A percentile compares a stretch with the other conserved stretches of the same genome.
Evolutionary conservation across 2,329 filamentous ascomycete species (phyloP).

Genomic region (Fusarium vanettenii): DNA sequence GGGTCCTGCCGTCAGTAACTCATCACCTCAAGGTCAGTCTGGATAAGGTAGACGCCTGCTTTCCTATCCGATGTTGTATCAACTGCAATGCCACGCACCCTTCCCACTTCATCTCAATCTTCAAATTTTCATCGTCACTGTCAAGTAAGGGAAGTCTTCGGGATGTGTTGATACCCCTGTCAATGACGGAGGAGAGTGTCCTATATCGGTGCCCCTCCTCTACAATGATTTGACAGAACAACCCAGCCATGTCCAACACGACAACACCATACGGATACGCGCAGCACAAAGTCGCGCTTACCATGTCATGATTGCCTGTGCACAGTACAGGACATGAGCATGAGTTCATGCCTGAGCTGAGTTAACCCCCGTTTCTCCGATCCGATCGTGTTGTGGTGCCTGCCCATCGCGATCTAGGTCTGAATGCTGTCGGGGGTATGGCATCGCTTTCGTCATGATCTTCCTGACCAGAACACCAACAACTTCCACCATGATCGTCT

Average conservation of each 20-base stretch:
- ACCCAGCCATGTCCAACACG: not conserved
- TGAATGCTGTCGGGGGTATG: not conserved
- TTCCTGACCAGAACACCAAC: conserved; percentile 9
- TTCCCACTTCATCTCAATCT: not conserved
- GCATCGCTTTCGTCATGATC: conserved; percentile 30
- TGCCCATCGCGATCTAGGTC: conserved; percentile 21
- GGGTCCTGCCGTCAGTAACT: not conserved
- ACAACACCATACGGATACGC: not conserved
- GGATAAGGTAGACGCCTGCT: not conserved
- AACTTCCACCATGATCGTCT: conserved; percentile 13
- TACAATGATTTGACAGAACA: conserved; percentile 22
- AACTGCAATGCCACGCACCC: not conserved
- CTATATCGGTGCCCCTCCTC: not conserved
- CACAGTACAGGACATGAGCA: conserved; percentile 4
- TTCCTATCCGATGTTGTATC: not conserved
- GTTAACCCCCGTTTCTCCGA: conserved; percentile 11
- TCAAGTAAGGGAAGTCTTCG: not conserved
- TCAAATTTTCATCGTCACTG: not conserved
- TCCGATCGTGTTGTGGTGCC: conserved; percentile 16
- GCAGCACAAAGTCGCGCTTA: conserved; percentile 1
- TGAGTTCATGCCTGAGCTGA: conserved; percentile 10
- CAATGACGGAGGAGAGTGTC: not conserved
- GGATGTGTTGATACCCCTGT: not conserved
- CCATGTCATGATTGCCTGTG: conserved; percentile 7
- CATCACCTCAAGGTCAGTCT: not conserved